Conservation (phyloP, 2,329 filamentous ascomycete species). For the Claviceps sorghi region DNA sequence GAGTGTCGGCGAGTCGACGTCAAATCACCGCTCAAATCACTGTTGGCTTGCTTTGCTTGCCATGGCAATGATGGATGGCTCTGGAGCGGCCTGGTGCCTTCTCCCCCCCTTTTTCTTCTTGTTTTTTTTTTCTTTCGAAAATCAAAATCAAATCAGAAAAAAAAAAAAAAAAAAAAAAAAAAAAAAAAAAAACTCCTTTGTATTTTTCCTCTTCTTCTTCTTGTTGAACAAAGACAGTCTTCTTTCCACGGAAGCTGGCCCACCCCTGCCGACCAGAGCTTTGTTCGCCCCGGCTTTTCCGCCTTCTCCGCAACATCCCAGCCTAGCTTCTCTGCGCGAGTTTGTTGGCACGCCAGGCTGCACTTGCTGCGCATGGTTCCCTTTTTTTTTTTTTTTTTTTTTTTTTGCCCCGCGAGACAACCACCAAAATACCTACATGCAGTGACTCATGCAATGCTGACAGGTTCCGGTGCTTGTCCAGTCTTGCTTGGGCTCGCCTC, state of each 20-base stretch:
- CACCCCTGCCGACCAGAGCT: background rate
- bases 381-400: background rate
- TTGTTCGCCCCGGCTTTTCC: background rate
- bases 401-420: background rate
- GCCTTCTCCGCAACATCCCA: slow-evolving; percentile 1
- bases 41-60: too few relatives aligned
- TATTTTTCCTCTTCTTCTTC: background rate
- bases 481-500: background rate
- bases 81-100: too few relatives aligned
- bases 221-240: background rate
- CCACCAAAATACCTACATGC: background rate
- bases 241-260: background rate
- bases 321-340: background rate
- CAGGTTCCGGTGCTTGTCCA: background rate
- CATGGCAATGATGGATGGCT: too few relatives aligned
- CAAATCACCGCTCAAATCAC: too few relatives aligned
- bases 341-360: background rate
- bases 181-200: background rate
- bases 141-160: too few relatives aligned
- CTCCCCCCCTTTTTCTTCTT: background rate
- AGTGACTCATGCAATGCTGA: background rate
- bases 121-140: background rate
- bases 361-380: background rate
- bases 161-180: too few relatives aligned
- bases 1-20: too few relatives aligned